Base-by-base conservation (phyloP, 441 rosid genomes). In the Populus trichocarpa region DNA sequence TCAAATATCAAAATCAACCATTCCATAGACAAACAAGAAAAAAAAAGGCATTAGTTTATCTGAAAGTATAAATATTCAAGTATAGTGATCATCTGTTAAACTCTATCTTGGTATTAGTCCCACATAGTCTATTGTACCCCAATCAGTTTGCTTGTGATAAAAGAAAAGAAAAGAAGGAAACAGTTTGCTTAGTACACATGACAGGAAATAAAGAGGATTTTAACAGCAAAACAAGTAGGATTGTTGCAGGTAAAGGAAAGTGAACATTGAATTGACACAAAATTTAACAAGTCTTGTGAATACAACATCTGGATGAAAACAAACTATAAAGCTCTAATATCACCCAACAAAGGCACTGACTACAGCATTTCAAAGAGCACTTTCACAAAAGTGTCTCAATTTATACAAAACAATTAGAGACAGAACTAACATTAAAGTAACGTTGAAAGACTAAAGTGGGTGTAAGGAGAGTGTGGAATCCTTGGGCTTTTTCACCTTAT, bases 401-500 rank as follows among this genome's bases (percentile, higher is more conserved):
- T 75, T 75, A 32, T 69, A 78, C 81, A 81, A 74, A 53, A 71
- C 59, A 78, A 81, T 67, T 71, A 30, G 32, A 36, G 71, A 81
- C 73, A 63, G 61, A 6, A 78, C 28, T 23, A 68, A 22, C 20
- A 72, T 42, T 30, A 30, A 30, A 30, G 32, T 78, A 59, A 28
- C 1, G 64, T 22, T 38, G 26, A 75, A 30, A 66, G 74, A 81
- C 50, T 72, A 40, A 75, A 77, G 76, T 71, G 77, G 64, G 69
- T 18, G 36, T n/a, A 63, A 25, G 42, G 1, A 13, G 23, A 26
- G 40, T 36, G 75, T 74, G 86, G 67, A 61, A 77, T 79, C 75
- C 73, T 80, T 38, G 36, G 79, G 65, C 72, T 76, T 77, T 81
- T 72, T 38, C 53, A 74, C 71, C 83, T 77, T 79, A 78, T 81